Conservation (phyloP, 1,139 yeast genomes). For the Sugiyamaella castrensis region DNA sequence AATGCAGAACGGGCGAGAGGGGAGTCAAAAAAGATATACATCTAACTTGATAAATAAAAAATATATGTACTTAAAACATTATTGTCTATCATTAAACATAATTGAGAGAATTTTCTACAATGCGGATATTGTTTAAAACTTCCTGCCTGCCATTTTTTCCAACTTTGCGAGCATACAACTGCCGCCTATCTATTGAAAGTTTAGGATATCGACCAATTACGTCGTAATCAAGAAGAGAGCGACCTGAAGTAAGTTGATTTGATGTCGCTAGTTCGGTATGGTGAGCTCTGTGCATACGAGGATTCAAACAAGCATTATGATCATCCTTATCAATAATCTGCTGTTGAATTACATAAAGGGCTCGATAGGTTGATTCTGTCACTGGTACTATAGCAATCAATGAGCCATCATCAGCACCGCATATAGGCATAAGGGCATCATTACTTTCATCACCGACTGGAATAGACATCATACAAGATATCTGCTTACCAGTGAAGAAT, state of each 20-base stretch:
- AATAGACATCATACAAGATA: slow-evolving; percentile 56
- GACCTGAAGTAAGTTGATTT: slow-evolving; percentile 18
- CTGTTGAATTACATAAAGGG: slow-evolving; percentile 82
- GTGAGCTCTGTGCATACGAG: slow-evolving; percentile 42
- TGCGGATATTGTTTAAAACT: slow-evolving; percentile 26
- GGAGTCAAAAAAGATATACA: background rate
- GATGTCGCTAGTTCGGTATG: slow-evolving; percentile 17
- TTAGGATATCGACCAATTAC: slow-evolving; percentile 27
- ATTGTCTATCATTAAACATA: slow-evolving; percentile 21
- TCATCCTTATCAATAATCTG: slow-evolving; percentile 75
- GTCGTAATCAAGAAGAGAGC: slow-evolving; percentile 29
- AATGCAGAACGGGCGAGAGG: background rate
- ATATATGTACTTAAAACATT: background rate
- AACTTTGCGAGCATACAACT: slow-evolving; percentile 33
- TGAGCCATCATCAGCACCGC: slow-evolving; percentile 77
- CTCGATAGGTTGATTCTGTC: slow-evolving; percentile 68
- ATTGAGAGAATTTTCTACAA: slow-evolving; percentile 23
- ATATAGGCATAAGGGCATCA: slow-evolving; percentile 43
- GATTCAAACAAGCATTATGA: slow-evolving; percentile 79
- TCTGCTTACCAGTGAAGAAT: slow-evolving; percentile 62
- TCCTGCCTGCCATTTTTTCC: slow-evolving; percentile 35
- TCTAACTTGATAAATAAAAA: background rate
- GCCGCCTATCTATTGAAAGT: slow-evolving; percentile 29
- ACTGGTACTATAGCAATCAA: slow-evolving; percentile 73
- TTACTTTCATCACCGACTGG: slow-evolving; percentile 39